These are phyloP conservation scores for Morella rubra DNA, from an alignment of 306 rosid species.

Conservation along the genomic window DNA sequence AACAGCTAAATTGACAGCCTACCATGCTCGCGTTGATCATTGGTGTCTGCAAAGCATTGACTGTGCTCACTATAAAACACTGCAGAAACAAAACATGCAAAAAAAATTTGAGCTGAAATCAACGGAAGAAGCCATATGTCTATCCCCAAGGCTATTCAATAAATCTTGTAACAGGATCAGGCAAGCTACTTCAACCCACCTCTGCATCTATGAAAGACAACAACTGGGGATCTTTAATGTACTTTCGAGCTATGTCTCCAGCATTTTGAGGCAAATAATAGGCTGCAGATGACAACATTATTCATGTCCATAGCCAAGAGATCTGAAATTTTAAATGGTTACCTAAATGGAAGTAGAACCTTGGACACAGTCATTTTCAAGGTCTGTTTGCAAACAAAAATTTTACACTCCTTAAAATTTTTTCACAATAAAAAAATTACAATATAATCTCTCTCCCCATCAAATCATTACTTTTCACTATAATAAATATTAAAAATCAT, in stretches of 20 bases:
- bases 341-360: constrained; percentile 7
- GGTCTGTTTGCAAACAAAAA: too few relatives aligned
- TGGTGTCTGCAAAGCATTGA: constrained; percentile 91
- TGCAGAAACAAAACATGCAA: constrained; percentile 39
- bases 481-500: too few relatives aligned
- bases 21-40: constrained; percentile 99
- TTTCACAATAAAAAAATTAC: too few relatives aligned
- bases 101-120: constrained; percentile 11
- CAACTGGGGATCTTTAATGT: constrained; percentile 72
- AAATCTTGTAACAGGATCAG: constrained; percentile 28
- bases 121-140: constrained; percentile 7
- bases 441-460: too few relatives aligned
- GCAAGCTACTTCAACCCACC: constrained; percentile 51
- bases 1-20: constrained; percentile 25
- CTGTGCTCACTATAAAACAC: constrained; percentile 98
- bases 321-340: constrained; percentile 15
- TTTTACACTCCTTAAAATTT: too few relatives aligned
- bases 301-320: constrained; percentile 20
- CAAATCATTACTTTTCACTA: too few relatives aligned
- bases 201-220: constrained; percentile 95
- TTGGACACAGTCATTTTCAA: not conserved
- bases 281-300: constrained; percentile 50
- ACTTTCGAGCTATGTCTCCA: constrained; percentile 84
- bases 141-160: constrained; percentile 12
- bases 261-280: constrained; percentile 95